Percentiles rank a stretch among this genome's conserved stretches.
Evolutionary conservation across 1,139 yeast species (phyloP).

Genomic region (Blastobotrys indianensis): DNA sequence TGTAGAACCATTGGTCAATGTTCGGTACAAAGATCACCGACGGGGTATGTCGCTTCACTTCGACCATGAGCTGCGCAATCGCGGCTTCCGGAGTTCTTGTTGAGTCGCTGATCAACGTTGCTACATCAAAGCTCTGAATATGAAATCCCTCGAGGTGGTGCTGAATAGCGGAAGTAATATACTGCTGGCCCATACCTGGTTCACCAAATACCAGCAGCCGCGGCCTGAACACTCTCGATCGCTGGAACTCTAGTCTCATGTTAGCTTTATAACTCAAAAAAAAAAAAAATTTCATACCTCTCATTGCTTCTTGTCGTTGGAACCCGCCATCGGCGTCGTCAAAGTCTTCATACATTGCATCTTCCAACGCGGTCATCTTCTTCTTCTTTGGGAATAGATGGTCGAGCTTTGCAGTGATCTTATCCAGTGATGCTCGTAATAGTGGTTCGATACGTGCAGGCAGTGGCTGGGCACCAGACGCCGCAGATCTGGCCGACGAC

Average conservation of each 20-base stretch:
- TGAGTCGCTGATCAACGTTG: conserved; percentile 71
- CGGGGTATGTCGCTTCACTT: conserved; percentile 87
- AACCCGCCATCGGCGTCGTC: conserved; percentile 64
- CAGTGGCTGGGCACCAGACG: conserved; percentile 68
- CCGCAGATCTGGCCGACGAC: conserved; percentile 80
- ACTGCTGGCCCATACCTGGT: conserved; percentile 85
- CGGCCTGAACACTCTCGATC: conserved; percentile 75
- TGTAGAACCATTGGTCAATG: conserved; percentile 67
- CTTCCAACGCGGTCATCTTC: conserved; percentile 57
- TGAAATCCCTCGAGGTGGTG: conserved; percentile 86
- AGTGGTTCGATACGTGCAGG: conserved; percentile 69
- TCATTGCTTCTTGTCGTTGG: conserved; percentile 54
- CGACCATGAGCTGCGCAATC: conserved; percentile 77
- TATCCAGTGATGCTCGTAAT: conserved; percentile 44
- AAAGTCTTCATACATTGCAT: conserved; percentile 60
- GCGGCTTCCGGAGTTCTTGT: conserved; percentile 80
- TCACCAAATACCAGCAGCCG: conserved; percentile 67
- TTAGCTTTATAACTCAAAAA: neutral
- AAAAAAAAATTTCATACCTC: conserved; percentile 31
- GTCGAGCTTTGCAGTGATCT: conserved; percentile 47
- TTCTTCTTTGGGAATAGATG: conserved; percentile 59
- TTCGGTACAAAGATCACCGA: conserved; percentile 81
- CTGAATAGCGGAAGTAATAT: conserved; percentile 74
- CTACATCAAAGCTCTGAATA: conserved; percentile 79
- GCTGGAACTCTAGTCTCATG: conserved; percentile 33